phyloP scores from a whole-genome alignment of 2,329 filamentous ascomycete genomes.

The Ceratocystis ficicola region DNA sequence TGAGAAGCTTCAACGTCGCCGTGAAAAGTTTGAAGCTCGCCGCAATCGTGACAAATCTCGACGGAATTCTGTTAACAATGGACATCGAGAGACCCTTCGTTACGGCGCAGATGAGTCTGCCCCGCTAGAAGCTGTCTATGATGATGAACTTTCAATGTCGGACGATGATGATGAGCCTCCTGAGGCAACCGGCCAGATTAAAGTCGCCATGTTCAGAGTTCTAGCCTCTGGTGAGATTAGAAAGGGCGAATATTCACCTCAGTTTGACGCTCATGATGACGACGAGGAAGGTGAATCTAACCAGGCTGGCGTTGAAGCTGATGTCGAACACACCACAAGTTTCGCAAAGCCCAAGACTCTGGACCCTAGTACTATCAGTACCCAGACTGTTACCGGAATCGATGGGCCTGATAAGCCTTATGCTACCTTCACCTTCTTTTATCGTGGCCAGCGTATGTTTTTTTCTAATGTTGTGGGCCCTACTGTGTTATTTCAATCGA shows the following conservation, averaged over 20 bases:
- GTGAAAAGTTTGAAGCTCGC: conserved; percentile 62
- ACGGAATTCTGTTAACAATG: conserved; percentile 14
- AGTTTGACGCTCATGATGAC: conserved; percentile 93
- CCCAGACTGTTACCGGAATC: conserved; percentile 96
- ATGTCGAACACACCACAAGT: conserved; percentile 92
- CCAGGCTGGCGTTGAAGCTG: conserved; percentile 42
- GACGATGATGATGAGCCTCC: conserved; percentile 81
- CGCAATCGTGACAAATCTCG: conserved; percentile 45
- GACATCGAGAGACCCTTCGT: conserved; percentile 49
- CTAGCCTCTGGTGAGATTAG: conserved; percentile 94
- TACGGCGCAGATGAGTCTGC: conserved; percentile 68
- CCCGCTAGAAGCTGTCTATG: conserved; percentile 55
- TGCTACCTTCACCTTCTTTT: conserved; percentile 95
- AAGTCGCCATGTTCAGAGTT: conserved; percentile 91
- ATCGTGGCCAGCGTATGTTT: conserved; percentile 78
- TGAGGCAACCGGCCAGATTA: conserved; percentile 94
- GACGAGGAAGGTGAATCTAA: conserved; percentile 45
- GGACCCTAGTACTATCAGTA: conserved; percentile 95
- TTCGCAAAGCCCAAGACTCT: conserved; percentile 94
- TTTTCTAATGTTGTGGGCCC: neutral
- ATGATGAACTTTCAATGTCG: conserved; percentile 65
- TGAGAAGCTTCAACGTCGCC: conserved; percentile 77
- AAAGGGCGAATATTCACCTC: conserved; percentile 92
- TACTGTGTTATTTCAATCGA: neutral
- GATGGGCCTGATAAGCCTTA: conserved; percentile 94